phyloP scores from a whole-genome alignment of 2,329 filamentous ascomycete genomes.

The Apiospora aurea region DNA sequence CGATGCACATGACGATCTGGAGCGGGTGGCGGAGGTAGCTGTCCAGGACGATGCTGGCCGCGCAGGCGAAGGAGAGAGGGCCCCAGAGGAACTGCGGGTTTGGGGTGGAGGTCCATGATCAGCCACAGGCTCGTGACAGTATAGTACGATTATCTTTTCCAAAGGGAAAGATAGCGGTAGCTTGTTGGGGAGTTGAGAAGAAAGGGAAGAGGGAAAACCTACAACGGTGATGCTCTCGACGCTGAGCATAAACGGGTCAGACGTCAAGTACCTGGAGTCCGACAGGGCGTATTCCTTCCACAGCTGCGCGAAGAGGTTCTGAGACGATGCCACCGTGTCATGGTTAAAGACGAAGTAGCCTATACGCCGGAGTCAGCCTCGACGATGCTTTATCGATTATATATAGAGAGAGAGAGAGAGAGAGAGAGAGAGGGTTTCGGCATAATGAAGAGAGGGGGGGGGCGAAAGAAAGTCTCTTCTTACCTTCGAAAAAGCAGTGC shows the following conservation, averaged over 20 bases:
- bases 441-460: background rate
- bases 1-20: conserved; percentile 59
- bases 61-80: conserved; percentile 61
- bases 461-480: conserved; percentile 25
- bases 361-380: conserved; percentile 36
- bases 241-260: conserved; percentile 84
- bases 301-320: conserved; percentile 80
- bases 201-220: conserved; percentile 40
- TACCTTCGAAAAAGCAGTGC: conserved; percentile 84
- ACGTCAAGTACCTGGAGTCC: conserved; percentile 85
- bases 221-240: conserved; percentile 85
- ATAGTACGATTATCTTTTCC: background rate
- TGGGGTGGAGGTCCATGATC: background rate
- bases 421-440: background rate
- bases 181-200: conserved; percentile 28
- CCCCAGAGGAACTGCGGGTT: conserved; percentile 60
- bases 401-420: too few relatives aligned
- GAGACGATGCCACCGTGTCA: conserved; percentile 67
- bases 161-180: too few relatives aligned
- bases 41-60: conserved; percentile 51
- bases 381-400: background rate
- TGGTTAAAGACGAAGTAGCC: conserved; percentile 81
- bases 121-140: background rate
- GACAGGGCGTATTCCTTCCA: conserved; percentile 94
- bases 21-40: conserved; percentile 57